These are phyloP conservation scores for Fomitopsis pinicola DNA, from an alignment of 1,284 basidiomycete genomes.

Conservation along the genomic window DNA sequence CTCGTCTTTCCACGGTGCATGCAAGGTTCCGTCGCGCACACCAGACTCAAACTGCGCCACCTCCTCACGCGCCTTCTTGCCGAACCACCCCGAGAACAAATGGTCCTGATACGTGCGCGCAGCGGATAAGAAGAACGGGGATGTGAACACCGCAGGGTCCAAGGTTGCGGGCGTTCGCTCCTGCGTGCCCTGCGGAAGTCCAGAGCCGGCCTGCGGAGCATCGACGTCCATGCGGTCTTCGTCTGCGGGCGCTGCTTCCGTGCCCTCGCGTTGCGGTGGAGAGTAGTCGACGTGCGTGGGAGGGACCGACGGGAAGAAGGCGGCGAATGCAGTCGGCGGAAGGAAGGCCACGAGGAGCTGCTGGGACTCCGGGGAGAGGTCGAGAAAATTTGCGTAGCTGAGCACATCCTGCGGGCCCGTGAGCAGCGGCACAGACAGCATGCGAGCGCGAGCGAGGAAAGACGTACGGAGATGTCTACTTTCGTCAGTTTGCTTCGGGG, in stretches of 20 bases:
- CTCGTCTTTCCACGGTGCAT: conserved; percentile 60
- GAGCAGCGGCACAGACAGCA: background rate
- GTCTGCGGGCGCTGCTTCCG: conserved; percentile 26
- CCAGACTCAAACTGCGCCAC: conserved; percentile 39
- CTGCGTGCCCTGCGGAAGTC: background rate
- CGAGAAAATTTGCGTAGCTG: conserved; percentile 44
- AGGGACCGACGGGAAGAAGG: conserved; percentile 32
- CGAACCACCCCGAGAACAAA: conserved; percentile 47
- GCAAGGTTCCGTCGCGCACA: conserved; percentile 38
- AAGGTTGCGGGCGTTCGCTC: conserved; percentile 23
- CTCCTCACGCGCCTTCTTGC: conserved; percentile 37
- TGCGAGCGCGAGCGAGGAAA: conserved; percentile 1
- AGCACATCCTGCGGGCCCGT: conserved; percentile 42
- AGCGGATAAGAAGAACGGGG: conserved; percentile 49
- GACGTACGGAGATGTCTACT: conserved; percentile 49
- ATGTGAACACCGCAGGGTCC: conserved; percentile 42
- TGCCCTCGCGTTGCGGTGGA: background rate
- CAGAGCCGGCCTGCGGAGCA: background rate
- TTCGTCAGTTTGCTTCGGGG: conserved; percentile 47
- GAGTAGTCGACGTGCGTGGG: conserved; percentile 36
- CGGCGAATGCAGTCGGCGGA: conserved; percentile 46
- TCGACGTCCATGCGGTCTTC: conserved; percentile 19
- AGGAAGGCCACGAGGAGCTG: conserved; percentile 37
- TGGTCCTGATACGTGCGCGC: conserved; percentile 58
- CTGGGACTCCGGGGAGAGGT: conserved; percentile 43